A percentile compares a stretch with the other conserved stretches of the same genome.
These are phyloP conservation scores for Globisporangium yorkense DNA, from an alignment of 352 stramenopile genomes.

Conservation along the genomic window DNA sequence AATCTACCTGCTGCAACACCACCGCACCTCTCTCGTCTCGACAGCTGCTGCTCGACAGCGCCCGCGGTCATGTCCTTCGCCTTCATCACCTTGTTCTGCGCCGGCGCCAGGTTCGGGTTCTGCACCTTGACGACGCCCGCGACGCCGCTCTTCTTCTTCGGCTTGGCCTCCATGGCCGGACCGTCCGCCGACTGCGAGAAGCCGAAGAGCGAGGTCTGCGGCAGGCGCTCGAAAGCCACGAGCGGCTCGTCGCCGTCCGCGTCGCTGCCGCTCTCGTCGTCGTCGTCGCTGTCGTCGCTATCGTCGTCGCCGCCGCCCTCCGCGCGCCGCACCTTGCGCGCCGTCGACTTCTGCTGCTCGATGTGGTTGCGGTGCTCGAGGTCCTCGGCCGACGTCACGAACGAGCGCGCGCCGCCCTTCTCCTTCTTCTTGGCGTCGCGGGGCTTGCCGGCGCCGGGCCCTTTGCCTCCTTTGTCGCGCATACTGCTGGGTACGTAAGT, in stretches of 20 bases:
- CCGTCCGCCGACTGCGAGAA: conserved; percentile 57
- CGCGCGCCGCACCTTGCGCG: conserved; percentile 64
- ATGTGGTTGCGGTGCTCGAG: conserved; percentile 67
- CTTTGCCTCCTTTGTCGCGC: conserved; percentile 58
- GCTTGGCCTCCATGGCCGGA: conserved; percentile 46
- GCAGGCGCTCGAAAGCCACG: conserved; percentile 69
- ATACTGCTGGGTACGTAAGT: conserved; percentile 15
- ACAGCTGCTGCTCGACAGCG: conserved; percentile 64
- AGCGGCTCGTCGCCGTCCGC: conserved; percentile 45
- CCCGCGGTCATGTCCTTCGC: conserved; percentile 73
- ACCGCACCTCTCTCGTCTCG: conserved; percentile 62
- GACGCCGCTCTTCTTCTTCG: conserved; percentile 71
- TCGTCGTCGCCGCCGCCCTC: conserved; percentile 22
- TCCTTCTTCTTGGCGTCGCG: conserved; percentile 51
- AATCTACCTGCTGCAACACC: neutral
- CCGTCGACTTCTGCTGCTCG: conserved; percentile 64
- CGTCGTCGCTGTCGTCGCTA: conserved; percentile 47
- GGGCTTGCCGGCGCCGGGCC: conserved; percentile 31
- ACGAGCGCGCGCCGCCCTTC: conserved; percentile 68
- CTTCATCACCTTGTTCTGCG: conserved; percentile 83
- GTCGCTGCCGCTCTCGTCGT: conserved; percentile 17
- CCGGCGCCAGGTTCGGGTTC: conserved; percentile 75
- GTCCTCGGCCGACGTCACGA: conserved; percentile 83
- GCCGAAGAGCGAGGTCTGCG: conserved; percentile 67
- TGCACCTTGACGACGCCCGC: conserved; percentile 65